A percentile compares a stretch with the other conserved stretches of the same genome.
phyloP scores from a whole-genome alignment of 495 filamentous ascomycete species.

The Penicillium robsamsonii region DNA sequence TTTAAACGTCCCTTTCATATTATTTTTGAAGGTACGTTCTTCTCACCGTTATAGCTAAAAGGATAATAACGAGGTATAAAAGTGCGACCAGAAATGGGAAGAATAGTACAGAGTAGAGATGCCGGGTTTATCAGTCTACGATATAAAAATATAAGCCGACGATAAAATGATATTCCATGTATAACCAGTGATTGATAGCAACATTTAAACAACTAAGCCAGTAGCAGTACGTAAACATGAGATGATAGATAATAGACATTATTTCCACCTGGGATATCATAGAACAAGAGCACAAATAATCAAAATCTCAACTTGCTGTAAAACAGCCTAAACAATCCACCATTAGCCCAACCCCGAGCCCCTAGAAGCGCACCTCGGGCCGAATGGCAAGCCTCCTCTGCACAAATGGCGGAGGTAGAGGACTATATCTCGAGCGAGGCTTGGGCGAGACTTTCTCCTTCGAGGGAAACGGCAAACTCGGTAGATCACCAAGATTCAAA shows the following conservation, averaged over 20 bases:
- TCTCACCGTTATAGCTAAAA: neutral
- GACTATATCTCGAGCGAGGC: conserved; percentile 20
- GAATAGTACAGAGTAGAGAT: neutral
- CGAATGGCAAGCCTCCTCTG: conserved; percentile 14
- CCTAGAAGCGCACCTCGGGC: conserved; percentile 27
- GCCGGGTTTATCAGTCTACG: too few relatives aligned
- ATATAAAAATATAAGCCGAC: too few relatives aligned
- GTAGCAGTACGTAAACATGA: neutral
- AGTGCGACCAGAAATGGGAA: neutral
- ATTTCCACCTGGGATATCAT: neutral
- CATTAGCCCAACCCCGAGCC: neutral
- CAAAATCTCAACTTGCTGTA: neutral
- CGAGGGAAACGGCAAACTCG: conserved; percentile 10
- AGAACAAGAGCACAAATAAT: neutral
- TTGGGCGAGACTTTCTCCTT: conserved; percentile 9
- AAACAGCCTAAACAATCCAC: neutral
- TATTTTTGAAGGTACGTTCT: too few relatives aligned
- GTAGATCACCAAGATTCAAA: conserved; percentile 18
- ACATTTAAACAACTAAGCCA: neutral
- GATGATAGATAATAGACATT: neutral
- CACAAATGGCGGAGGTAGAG: conserved; percentile 21
- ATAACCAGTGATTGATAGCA: neutral
- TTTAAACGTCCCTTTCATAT: too few relatives aligned
- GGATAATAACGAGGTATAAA: neutral
- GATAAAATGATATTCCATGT: neutral